Evolutionary conservation across 2,329 filamentous ascomycete genomes (phyloP).

Genomic region (Diaporthe sp.): DNA sequence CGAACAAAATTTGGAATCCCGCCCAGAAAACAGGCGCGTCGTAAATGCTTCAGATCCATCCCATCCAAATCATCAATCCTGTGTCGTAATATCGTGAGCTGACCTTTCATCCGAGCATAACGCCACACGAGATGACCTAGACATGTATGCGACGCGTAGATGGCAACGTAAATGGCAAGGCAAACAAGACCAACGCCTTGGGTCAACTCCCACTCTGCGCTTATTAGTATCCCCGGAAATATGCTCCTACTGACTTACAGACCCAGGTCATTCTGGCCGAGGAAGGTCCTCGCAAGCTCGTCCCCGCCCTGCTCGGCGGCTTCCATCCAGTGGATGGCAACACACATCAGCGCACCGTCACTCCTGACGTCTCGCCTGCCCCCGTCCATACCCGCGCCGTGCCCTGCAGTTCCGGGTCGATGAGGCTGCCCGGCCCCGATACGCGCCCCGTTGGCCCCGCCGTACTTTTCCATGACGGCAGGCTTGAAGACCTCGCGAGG

Average conservation of each 20-base stretch:
- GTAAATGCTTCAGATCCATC: slow-evolving; percentile 23
- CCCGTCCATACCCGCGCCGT: slow-evolving; percentile 45
- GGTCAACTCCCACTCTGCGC: neutral
- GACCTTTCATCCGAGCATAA: slow-evolving; percentile 6
- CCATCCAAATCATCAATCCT: slow-evolving; percentile 8
- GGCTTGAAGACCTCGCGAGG: slow-evolving; percentile 92
- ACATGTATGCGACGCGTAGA: slow-evolving; percentile 16
- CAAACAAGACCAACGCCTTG: neutral
- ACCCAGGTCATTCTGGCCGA: slow-evolving; percentile 69
- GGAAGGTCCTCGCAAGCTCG: slow-evolving; percentile 83
- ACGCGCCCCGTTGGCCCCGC: slow-evolving; percentile 52
- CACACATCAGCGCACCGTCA: slow-evolving; percentile 90
- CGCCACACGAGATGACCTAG: neutral
- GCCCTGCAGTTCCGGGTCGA: slow-evolving; percentile 41
- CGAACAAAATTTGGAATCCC: neutral
- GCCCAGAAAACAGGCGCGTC: neutral
- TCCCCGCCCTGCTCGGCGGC: slow-evolving; percentile 89
- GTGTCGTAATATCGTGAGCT: slow-evolving; percentile 12
- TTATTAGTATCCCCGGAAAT: neutral
- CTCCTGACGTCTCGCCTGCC: slow-evolving; percentile 67
- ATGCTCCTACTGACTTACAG: slow-evolving; percentile 20
- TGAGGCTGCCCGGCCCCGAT: slow-evolving; percentile 41
- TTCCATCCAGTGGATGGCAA: slow-evolving; percentile 98
- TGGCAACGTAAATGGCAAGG: slow-evolving; percentile 11
- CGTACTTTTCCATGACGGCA: slow-evolving; percentile 81